Evolutionary conservation across 139 green algal species (phyloP).

Genomic region (Zygnema cylindricum): DNA sequence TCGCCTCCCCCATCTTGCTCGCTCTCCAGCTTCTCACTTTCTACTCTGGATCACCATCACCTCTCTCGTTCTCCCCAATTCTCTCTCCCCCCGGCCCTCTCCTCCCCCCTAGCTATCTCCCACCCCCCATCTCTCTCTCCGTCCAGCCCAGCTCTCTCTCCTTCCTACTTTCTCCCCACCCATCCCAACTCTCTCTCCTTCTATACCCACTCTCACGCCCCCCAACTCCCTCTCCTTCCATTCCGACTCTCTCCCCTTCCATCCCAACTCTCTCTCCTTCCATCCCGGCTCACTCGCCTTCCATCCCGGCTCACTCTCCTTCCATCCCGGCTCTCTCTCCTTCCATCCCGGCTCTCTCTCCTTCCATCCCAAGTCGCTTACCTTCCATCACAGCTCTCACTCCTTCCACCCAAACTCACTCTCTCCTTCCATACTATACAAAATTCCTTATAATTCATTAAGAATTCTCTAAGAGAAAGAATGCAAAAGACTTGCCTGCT

Average conservation of each 20-base stretch:
- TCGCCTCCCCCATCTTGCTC: background rate
- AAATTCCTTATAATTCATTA: background rate
- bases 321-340: background rate
- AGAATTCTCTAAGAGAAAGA: background rate
- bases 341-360: constrained; percentile 23
- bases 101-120: background rate
- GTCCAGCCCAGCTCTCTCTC: background rate
- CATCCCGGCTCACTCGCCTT: background rate
- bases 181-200: background rate
- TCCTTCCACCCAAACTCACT: background rate
- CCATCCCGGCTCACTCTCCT: background rate
- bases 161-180: background rate
- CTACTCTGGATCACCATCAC: background rate
- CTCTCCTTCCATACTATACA: background rate
- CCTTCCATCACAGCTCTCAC: background rate
- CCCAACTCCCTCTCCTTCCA: background rate
- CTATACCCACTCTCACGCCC: background rate
- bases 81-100: background rate
- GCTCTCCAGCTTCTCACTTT: too few species aligned
- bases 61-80: background rate
- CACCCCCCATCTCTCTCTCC: background rate
- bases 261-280: background rate
- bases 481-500: constrained; percentile 15
- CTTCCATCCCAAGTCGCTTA: background rate
- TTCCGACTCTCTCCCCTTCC: background rate